These are phyloP conservation scores for Citrus mangshanensis DNA, from an alignment of 345 rosid genomes.

Conservation along the genomic window DNA sequence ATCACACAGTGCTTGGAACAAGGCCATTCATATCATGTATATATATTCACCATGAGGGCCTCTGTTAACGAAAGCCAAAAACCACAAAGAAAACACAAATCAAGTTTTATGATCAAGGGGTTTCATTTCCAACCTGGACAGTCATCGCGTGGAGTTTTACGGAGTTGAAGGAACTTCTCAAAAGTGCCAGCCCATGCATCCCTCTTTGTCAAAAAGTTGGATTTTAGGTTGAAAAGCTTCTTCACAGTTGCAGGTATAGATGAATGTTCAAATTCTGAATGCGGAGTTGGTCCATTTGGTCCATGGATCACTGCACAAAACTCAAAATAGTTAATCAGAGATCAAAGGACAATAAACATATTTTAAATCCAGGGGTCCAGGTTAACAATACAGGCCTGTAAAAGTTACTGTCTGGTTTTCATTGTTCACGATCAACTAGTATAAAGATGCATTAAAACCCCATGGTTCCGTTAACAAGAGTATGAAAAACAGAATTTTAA, in stretches of 20 bases:
- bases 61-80: background rate
- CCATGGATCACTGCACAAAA: conserved; percentile 72
- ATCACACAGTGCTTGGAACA: background rate
- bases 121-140: conserved; percentile 74
- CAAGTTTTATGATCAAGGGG: background rate
- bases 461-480: background rate
- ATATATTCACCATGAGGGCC: background rate
- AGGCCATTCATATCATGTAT: background rate
- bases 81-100: background rate
- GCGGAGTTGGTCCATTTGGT: conserved; percentile 78
- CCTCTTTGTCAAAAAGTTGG: conserved; percentile 88
- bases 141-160: conserved; percentile 80
- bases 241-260: conserved; percentile 96
- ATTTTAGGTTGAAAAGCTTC: conserved; percentile 87
- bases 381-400: background rate
- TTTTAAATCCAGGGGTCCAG: background rate
- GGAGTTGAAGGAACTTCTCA: conserved; percentile 66
- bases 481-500: too few relatives aligned
- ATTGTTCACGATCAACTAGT: background rate
- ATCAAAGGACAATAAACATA: background rate
- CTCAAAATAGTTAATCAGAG: background rate
- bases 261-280: conserved; percentile 89
- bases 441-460: background rate
- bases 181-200: conserved; percentile 99
- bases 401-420: background rate